These are phyloP conservation scores for Malus hybrid DNA, from an alignment of 331 rosid species.

Conservation along the genomic window DNA sequence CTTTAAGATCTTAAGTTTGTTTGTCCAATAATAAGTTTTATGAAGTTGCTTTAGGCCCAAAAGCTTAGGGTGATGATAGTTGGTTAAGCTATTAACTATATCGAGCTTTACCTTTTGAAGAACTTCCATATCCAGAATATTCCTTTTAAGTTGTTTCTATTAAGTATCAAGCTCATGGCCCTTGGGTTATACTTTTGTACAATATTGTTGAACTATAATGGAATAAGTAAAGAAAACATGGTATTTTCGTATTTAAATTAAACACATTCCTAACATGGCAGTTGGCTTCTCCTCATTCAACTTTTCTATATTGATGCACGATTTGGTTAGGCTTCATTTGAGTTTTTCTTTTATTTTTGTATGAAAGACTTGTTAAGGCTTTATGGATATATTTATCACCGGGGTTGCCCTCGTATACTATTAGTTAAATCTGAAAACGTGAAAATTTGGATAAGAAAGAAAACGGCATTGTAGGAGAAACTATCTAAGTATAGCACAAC, in stretches of 20 bases:
- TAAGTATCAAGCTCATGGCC: not conserved
- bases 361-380: not conserved
- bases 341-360: not conserved
- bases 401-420: not conserved
- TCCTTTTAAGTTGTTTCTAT: not conserved
- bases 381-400: not conserved
- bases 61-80: not conserved
- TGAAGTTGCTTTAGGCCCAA: not conserved
- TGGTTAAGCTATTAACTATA: slow-evolving; percentile 6
- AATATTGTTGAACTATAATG: not conserved
- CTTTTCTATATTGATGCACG: not conserved
- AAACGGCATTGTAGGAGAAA: not conserved
- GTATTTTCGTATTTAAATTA: not conserved
- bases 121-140: not conserved
- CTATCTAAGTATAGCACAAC: not conserved
- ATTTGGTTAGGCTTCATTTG: not conserved
- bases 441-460: not conserved
- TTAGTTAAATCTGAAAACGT: not conserved
- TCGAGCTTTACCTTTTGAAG: not conserved
- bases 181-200: not conserved
- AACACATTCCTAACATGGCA: not conserved
- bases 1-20: slow-evolving; percentile 1
- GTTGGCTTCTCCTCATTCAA: not conserved
- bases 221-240: not conserved
- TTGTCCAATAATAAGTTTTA: not conserved